phyloP scores from a whole-genome alignment of 225 moss, liverwort and hornwort species.

The Physcomitrellopsis africana region DNA sequence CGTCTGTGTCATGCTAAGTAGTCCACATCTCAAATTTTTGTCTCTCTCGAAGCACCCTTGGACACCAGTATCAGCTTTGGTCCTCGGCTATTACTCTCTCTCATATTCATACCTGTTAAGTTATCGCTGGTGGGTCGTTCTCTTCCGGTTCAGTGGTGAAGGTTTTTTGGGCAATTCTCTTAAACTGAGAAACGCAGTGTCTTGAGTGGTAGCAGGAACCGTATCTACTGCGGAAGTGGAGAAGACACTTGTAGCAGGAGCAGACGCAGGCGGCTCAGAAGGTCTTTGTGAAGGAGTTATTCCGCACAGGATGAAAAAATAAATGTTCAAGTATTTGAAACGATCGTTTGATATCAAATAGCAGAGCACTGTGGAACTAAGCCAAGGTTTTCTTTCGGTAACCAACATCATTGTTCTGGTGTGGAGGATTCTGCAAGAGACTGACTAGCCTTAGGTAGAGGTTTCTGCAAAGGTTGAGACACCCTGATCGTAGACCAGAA shows the following conservation, averaged over 20 bases:
- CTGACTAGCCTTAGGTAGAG: not conserved
- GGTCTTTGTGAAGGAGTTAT: constrained; percentile 9
- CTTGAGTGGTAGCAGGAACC: constrained; percentile 13
- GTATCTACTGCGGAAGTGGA: not conserved
- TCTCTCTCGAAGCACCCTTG: constrained; percentile 1
- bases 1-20: constrained; percentile 11
- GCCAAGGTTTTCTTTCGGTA: not conserved
- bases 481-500: not conserved
- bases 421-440: not conserved
- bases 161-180: not conserved
- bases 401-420: not conserved
- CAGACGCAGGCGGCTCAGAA: not conserved
- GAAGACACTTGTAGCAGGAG: not conserved
- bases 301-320: not conserved
- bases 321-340: constrained; percentile 11
- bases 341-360: not conserved
- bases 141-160: not conserved
- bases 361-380: not conserved
- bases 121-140: not conserved
- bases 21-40: constrained; percentile 7
- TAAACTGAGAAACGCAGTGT: not conserved
- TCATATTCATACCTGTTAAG: not conserved
- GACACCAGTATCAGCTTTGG: not conserved
- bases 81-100: not conserved
- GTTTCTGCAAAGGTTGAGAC: constrained; percentile 2